Conservation (phyloP, 352 stramenopile genomes). For the Phytophthora colocasiae region DNA sequence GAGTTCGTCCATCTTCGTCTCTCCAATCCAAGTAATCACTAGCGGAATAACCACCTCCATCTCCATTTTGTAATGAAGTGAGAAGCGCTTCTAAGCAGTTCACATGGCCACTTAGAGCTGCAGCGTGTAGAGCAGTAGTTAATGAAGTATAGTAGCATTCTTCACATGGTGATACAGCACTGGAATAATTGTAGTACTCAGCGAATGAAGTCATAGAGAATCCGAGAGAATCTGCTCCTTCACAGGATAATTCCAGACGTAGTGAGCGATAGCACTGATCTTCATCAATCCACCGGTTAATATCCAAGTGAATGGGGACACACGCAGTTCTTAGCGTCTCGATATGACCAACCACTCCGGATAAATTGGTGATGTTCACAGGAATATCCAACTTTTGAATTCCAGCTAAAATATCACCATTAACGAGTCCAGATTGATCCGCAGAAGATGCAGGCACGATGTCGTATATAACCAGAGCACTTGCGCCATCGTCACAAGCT, state of each 20-base stretch:
- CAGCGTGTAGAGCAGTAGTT: slow-evolving; percentile 61
- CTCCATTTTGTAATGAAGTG: slow-evolving; percentile 23
- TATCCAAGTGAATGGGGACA: slow-evolving; percentile 33
- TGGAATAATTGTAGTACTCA: slow-evolving; percentile 55
- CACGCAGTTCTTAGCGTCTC: neutral
- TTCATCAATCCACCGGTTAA: slow-evolving; percentile 57
- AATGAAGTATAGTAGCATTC: slow-evolving; percentile 69
- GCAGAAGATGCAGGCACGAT: slow-evolving; percentile 41
- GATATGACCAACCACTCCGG: slow-evolving; percentile 29
- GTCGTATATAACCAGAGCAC: slow-evolving; percentile 50
- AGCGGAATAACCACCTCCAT: slow-evolving; percentile 24
- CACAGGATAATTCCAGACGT: slow-evolving; percentile 23
- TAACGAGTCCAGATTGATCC: slow-evolving; percentile 38
- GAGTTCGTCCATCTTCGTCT: slow-evolving; percentile 68
- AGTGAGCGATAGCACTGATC: slow-evolving; percentile 56
- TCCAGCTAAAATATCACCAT: slow-evolving; percentile 57
- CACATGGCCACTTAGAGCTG: slow-evolving; percentile 61
- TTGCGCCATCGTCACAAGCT: slow-evolving; percentile 18
- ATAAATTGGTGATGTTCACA: slow-evolving; percentile 15
- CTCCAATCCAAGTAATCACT: slow-evolving; percentile 56
- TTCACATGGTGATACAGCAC: slow-evolving; percentile 40
- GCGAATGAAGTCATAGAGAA: slow-evolving; percentile 62
- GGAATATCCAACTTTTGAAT: slow-evolving; percentile 40
- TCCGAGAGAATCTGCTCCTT: slow-evolving; percentile 34
- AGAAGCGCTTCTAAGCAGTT: slow-evolving; percentile 56